Percentiles rank a stretch among this genome's conserved stretches.
Conservation (phyloP, 1,284 basidiomycete species). For the Malassezia furfur region DNA sequence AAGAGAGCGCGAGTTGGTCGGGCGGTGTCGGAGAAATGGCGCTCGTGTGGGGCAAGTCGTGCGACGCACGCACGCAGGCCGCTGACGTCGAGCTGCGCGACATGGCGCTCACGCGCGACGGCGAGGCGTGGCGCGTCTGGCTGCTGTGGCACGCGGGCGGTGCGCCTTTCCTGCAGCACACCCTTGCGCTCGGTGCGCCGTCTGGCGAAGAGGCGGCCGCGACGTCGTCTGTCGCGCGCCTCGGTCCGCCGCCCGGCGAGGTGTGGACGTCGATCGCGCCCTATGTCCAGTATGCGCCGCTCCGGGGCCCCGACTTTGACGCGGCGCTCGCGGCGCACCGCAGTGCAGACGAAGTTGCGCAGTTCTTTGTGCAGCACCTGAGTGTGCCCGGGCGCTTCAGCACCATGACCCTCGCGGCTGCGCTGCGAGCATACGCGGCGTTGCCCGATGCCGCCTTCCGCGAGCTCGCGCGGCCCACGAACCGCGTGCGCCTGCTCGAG, state of each 20-base stretch:
- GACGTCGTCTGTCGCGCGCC: constrained; percentile 7
- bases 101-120: constrained; percentile 23
- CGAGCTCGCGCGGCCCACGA: constrained; percentile 17
- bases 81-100: constrained; percentile 39
- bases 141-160: constrained; percentile 38
- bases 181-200: constrained; percentile 19
- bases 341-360: constrained; percentile 19
- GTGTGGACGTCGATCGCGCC: constrained; percentile 29
- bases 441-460: constrained; percentile 19
- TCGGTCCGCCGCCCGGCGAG: constrained; percentile 18
- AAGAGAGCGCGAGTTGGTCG: constrained; percentile 27
- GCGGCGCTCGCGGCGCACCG: constrained; percentile 25
- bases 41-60: constrained; percentile 35
- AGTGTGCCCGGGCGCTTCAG: constrained; percentile 37
- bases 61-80: constrained; percentile 27
- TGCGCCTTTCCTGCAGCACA: constrained; percentile 20
- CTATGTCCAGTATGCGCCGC: constrained; percentile 24
- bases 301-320: constrained; percentile 35
- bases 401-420: constrained; percentile 19
- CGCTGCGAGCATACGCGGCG: constrained; percentile 14
- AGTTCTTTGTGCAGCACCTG: constrained; percentile 33
- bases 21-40: constrained; percentile 33
- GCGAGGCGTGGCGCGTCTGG: constrained; percentile 30
- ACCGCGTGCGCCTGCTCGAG: constrained; percentile 20
- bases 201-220: not conserved